Percentiles rank a stretch among this genome's conserved stretches.
Evolutionary conservation across 345 rosid species (phyloP).

Genomic region (Triadica sebifera): DNA sequence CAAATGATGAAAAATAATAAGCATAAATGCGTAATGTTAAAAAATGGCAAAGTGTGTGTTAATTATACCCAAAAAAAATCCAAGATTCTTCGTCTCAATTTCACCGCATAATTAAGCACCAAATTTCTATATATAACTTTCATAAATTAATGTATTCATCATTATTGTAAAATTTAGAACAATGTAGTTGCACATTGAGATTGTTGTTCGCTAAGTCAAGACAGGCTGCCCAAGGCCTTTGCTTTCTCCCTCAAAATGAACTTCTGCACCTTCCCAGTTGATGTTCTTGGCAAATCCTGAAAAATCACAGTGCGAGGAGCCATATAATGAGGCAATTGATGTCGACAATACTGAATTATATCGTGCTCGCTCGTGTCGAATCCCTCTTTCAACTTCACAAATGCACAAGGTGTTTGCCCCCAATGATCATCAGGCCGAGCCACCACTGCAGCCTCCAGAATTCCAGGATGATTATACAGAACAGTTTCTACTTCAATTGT

Average conservation of each 20-base stretch:
- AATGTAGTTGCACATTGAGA: not conserved
- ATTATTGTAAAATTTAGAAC: not conserved
- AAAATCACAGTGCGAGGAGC: conserved; percentile 25
- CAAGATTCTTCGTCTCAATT: too few relatives aligned
- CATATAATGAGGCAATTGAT: conserved; percentile 25
- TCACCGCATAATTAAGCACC: too few relatives aligned
- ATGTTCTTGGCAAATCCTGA: conserved; percentile 29
- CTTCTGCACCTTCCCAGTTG: conserved; percentile 30
- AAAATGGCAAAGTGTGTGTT: too few relatives aligned
- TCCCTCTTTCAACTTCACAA: conserved; percentile 66
- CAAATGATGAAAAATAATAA: too few relatives aligned
- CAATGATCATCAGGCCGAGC: conserved; percentile 69
- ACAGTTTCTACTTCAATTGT: conserved; percentile 59
- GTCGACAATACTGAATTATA: conserved; percentile 19
- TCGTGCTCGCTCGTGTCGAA: conserved; percentile 15
- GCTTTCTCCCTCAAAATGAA: conserved; percentile 28
- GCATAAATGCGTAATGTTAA: too few relatives aligned
- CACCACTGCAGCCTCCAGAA: conserved; percentile 78
- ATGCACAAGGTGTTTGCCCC: conserved; percentile 91
- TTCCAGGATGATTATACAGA: conserved; percentile 56
- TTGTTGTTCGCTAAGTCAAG: conserved; percentile 1
- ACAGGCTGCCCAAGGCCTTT: conserved; percentile 48
- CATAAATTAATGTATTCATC: too few relatives aligned
- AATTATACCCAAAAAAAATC: too few relatives aligned
- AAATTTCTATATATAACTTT: too few relatives aligned